phyloP scores from a whole-genome alignment of 768 basidiomycete genomes.

The Termitomyces sp. region DNA sequence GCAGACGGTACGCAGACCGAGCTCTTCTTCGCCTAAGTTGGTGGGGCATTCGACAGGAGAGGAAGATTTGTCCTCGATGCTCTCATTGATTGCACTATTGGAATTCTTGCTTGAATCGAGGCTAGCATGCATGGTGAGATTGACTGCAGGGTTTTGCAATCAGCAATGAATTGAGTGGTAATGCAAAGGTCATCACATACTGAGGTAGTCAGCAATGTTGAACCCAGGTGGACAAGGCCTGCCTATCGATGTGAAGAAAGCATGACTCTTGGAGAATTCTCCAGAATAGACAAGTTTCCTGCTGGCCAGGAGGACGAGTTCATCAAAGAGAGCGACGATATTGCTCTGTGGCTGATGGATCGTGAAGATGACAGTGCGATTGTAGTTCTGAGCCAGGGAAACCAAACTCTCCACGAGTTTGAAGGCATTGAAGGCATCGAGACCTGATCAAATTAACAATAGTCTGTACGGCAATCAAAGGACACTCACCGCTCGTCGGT shows the following conservation, averaged over 20 bases:
- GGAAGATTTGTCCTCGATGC: conserved; percentile 15
- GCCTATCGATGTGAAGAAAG: conserved; percentile 78
- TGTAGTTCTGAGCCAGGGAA: conserved; percentile 82
- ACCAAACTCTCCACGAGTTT: conserved; percentile 91
- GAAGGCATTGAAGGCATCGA: conserved; percentile 94
- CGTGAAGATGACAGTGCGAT: conserved; percentile 94
- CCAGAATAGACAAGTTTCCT: conserved; percentile 89
- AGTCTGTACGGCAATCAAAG: neutral
- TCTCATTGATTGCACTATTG: conserved; percentile 24
- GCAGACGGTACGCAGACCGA: conserved; percentile 46
- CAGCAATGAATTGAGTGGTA: neutral
- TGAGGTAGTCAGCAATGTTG: conserved; percentile 96
- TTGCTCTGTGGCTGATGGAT: conserved; percentile 98
- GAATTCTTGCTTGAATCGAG: conserved; percentile 35
- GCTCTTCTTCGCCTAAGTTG: conserved; percentile 70
- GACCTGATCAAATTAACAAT: conserved; percentile 44
- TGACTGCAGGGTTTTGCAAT: conserved; percentile 42
- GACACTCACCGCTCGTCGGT: conserved; percentile 81
- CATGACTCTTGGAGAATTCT: conserved; percentile 68
- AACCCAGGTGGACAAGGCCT: conserved; percentile 89
- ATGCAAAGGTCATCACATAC: conserved; percentile 44
- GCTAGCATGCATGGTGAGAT: conserved; percentile 65
- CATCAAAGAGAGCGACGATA: conserved; percentile 94
- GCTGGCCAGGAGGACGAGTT: conserved; percentile 79
- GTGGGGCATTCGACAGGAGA: conserved; percentile 33